These are phyloP conservation scores for Aspergillus tamarii DNA, from an alignment of 2,329 filamentous ascomycete species.

Conservation along the genomic window DNA sequence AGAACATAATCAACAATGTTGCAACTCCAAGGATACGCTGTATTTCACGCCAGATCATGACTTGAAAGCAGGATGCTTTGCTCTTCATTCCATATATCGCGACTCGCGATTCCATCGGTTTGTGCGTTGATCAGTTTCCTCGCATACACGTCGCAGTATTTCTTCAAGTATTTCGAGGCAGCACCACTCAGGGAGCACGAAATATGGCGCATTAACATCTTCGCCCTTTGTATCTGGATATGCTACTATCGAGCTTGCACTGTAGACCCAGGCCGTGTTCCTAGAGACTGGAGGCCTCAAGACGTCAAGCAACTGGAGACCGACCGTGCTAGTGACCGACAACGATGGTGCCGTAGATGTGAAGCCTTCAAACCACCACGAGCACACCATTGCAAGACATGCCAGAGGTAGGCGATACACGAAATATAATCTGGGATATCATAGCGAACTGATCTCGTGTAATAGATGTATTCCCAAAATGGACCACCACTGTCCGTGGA, in stretches of 20 bases:
- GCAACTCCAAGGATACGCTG: not conserved
- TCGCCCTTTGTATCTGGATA: slow-evolving; percentile 59
- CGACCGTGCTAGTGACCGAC: slow-evolving; percentile 31
- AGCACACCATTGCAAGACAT: slow-evolving; percentile 68
- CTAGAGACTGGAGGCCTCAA: slow-evolving; percentile 43
- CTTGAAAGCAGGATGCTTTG: slow-evolving; percentile 17
- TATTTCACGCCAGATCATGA: not conserved
- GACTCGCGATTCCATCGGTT: slow-evolving; percentile 58
- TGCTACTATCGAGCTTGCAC: slow-evolving; percentile 63
- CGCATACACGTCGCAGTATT: slow-evolving; percentile 62
- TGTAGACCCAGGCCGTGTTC: slow-evolving; percentile 61
- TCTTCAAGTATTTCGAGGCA: slow-evolving; percentile 60
- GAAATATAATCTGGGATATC: not conserved
- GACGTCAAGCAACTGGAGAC: slow-evolving; percentile 23
- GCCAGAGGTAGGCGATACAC: slow-evolving; percentile 53
- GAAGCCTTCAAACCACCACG: slow-evolving; percentile 63
- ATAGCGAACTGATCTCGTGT: not conserved
- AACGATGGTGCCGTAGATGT: slow-evolving; percentile 65
- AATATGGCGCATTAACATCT: slow-evolving; percentile 57
- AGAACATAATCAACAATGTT: not conserved
- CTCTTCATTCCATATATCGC: slow-evolving; percentile 35
- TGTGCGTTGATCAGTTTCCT: slow-evolving; percentile 61
- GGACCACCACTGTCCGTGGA: slow-evolving; percentile 72
- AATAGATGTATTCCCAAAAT: slow-evolving; percentile 65
- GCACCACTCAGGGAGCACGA: slow-evolving; percentile 54